Evolutionary conservation across 2,329 filamentous ascomycete species (phyloP).

Genomic region (Cytospora chrysosperma): DNA sequence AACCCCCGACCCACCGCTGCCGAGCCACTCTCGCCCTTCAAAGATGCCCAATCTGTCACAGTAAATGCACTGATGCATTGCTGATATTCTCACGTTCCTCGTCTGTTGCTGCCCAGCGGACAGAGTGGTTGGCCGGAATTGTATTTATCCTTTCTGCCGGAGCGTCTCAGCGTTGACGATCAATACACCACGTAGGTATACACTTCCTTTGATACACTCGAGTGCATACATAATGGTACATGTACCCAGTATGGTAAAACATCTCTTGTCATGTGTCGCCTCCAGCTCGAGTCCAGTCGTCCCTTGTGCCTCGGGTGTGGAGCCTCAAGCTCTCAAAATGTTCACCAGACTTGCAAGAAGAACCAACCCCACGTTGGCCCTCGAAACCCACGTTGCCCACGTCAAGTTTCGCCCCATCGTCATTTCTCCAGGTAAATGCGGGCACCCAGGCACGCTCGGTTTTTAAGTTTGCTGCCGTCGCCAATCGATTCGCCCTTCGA

Average conservation of each 20-base stretch:
- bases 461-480: not conserved
- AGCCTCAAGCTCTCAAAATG: too few relatives aligned
- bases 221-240: not conserved
- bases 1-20: not conserved
- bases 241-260: not conserved
- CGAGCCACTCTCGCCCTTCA: not conserved
- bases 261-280: not conserved
- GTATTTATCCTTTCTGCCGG: not conserved
- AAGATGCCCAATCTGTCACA: not conserved
- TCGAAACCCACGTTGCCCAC: slow-evolving; percentile 5
- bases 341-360: too few relatives aligned
- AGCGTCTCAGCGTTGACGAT: not conserved
- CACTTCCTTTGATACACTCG: too few relatives aligned
- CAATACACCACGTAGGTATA: not conserved
- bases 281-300: not conserved
- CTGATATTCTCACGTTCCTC: not conserved
- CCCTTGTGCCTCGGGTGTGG: too few relatives aligned
- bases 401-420: slow-evolving; percentile 1
- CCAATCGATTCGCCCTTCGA: not conserved
- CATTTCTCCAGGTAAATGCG: slow-evolving; percentile 12
- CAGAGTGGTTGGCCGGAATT: too few relatives aligned
- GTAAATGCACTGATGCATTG: not conserved
- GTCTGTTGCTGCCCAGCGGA: too few relatives aligned
- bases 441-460: not conserved
- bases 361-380: not conserved